Conservation (phyloP, 768 basidiomycete species). For the Boletus reticuloceps region DNA sequence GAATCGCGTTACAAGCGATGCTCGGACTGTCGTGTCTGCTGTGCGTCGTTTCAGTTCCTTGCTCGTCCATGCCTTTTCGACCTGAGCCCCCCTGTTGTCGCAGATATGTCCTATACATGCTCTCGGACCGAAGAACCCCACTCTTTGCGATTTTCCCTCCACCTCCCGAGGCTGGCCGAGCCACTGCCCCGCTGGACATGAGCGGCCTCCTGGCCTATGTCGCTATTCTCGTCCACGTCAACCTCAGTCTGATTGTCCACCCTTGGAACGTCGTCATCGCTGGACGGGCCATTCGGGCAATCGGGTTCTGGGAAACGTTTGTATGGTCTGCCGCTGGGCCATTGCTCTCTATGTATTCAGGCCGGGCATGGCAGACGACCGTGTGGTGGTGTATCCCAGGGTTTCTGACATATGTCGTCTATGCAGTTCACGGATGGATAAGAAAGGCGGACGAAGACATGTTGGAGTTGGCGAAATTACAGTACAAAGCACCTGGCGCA, state of each 20-base stretch:
- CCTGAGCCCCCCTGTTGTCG: slow-evolving; percentile 3
- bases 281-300: slow-evolving; percentile 28
- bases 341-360: slow-evolving; percentile 45
- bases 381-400: slow-evolving; percentile 52
- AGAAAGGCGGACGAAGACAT: slow-evolving; percentile 45
- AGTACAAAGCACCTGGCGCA: slow-evolving; percentile 55
- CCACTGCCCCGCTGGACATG: slow-evolving; percentile 39
- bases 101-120: slow-evolving; percentile 51
- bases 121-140: slow-evolving; percentile 46
- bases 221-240: slow-evolving; percentile 49
- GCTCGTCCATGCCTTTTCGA: background rate
- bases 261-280: slow-evolving; percentile 32
- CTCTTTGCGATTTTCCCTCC: slow-evolving; percentile 44
- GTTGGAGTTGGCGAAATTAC: slow-evolving; percentile 49
- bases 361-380: slow-evolving; percentile 51
- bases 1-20: slow-evolving; percentile 38
- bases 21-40: slow-evolving; percentile 45
- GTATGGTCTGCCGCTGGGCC: slow-evolving; percentile 47
- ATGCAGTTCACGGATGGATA: slow-evolving; percentile 46
- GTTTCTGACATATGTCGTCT: slow-evolving; percentile 42
- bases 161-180: slow-evolving; percentile 3
- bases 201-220: slow-evolving; percentile 46
- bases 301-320: slow-evolving; percentile 32
- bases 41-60: slow-evolving; percentile 34
- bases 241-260: slow-evolving; percentile 44